Percentiles rank a stretch among this genome's conserved stretches.
Conservation (phyloP, 2,329 filamentous ascomycete genomes). For the Aspergillus tanneri region DNA sequence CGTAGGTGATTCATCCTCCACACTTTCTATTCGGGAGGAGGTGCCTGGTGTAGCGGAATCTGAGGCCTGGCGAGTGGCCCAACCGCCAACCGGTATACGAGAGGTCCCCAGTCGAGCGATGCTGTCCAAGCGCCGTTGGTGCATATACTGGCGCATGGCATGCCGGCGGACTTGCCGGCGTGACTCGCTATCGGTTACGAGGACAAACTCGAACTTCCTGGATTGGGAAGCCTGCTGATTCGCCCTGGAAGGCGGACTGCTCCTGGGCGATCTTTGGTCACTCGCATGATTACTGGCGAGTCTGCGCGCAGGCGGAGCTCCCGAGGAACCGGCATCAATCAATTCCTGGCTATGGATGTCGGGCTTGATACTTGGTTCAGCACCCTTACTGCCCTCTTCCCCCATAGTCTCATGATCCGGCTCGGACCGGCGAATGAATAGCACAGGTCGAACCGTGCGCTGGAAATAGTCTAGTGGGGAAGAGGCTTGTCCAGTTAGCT, state of each 20-base stretch:
- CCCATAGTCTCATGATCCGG: constrained; percentile 31
- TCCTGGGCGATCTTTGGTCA: constrained; percentile 9
- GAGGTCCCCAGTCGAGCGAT: constrained; percentile 33
- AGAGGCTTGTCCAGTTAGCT: constrained; percentile 4
- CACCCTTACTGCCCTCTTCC: constrained; percentile 23
- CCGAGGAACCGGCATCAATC: constrained; percentile 3
- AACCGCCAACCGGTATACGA: constrained; percentile 26
- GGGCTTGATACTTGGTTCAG: constrained; percentile 9
- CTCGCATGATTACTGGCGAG: constrained; percentile 11
- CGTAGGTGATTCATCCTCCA: constrained; percentile 3
- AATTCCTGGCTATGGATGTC: constrained; percentile 8
- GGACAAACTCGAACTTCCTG: constrained; percentile 34
- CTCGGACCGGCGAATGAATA: constrained; percentile 8
- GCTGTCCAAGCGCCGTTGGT: constrained; percentile 33
- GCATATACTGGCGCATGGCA: constrained; percentile 40
- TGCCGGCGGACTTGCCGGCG: constrained; percentile 35
- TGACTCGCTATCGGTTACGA: constrained; percentile 34
- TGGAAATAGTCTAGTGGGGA: constrained; percentile 13
- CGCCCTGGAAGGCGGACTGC: constrained; percentile 5
- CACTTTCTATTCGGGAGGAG: constrained; percentile 16
- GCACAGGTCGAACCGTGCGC: constrained; percentile 13
- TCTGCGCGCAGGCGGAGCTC: constrained; percentile 6
- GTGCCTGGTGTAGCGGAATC: constrained; percentile 9
- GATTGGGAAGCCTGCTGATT: constrained; percentile 17
- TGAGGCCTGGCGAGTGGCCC: constrained; percentile 18